These are phyloP conservation scores for Sedum album DNA, from an alignment of 164 flowering plant species.

Conservation along the genomic window DNA sequence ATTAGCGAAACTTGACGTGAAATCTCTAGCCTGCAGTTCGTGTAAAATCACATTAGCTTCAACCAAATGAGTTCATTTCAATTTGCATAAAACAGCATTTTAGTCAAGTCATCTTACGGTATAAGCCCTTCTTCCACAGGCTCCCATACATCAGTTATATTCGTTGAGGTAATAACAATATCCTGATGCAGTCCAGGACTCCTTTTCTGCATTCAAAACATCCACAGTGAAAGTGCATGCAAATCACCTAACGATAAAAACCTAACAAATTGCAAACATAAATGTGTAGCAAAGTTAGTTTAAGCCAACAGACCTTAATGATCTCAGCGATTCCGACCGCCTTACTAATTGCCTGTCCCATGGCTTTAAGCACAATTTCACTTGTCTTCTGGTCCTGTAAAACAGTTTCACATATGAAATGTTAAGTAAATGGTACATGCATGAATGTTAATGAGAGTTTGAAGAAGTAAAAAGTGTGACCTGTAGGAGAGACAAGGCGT, in stretches of 20 bases:
- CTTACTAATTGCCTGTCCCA: constrained; percentile 31
- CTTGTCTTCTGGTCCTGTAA: no score
- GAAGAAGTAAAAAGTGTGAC: constrained; percentile 1
- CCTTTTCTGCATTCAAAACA: constrained; percentile 15
- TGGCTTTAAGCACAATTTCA: constrained; percentile 37
- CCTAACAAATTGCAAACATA: no score
- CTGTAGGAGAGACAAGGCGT: constrained; percentile 14
- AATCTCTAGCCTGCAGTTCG: no score
- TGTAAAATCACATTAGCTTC: not conserved
- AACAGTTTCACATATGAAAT: not conserved
- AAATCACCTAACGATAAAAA: no score
- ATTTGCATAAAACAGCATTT: no score
- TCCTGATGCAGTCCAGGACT: constrained; percentile 28
- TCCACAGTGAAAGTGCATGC: no score
- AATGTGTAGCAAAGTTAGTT: no score
- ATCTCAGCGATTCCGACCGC: no score
- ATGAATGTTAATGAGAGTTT: no score
- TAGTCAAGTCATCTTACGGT: constrained; percentile 28
- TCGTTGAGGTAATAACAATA: constrained; percentile 22
- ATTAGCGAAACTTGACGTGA: no score
- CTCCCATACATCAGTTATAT: constrained; percentile 35
- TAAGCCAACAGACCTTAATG: no score
- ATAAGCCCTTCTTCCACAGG: constrained; percentile 38
- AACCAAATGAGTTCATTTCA: not conserved
- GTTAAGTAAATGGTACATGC: no score